phyloP scores from a whole-genome alignment of 139 green algal species.

The Volvox reticuliferus region DNA sequence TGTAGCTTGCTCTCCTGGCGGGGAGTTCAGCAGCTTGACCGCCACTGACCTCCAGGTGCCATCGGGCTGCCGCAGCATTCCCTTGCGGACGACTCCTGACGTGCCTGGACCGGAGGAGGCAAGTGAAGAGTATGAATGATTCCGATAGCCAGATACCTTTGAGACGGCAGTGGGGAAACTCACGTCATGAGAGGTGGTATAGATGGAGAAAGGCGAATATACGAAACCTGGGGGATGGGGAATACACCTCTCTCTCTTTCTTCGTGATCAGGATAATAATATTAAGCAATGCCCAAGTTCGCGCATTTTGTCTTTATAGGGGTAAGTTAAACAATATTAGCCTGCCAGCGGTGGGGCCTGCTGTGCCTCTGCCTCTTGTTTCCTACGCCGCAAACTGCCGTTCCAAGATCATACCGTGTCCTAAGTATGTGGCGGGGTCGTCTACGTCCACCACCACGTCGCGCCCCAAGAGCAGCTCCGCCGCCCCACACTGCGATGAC shows the following conservation, averaged over 20 bases:
- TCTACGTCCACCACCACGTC: constrained; percentile 41
- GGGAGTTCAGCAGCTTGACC: constrained; percentile 45
- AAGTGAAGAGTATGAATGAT: neutral
- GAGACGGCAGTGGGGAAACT: no score
- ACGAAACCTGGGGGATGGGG: no score
- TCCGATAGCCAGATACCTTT: no score
- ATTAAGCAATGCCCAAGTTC: no score
- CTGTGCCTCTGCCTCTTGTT: no score
- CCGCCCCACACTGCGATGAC: neutral
- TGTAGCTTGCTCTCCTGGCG: constrained; percentile 3
- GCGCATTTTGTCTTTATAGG: no score
- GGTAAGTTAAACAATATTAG: no score
- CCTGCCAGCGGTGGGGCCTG: no score
- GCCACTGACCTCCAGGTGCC: constrained; percentile 18
- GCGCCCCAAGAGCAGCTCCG: constrained; percentile 28
- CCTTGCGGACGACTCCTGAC: constrained; percentile 34
- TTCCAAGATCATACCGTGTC: constrained; percentile 12
- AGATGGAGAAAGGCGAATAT: no score
- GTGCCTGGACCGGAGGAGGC: constrained; percentile 19
- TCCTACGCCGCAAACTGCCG: neutral
- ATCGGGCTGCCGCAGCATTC: constrained; percentile 16
- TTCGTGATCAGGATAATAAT: no score
- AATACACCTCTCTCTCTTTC: no score
- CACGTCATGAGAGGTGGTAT: no score
- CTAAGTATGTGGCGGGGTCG: constrained; percentile 28